Percentiles rank a stretch among this genome's conserved stretches.
These are phyloP conservation scores for Pseudognaphalium luteoalbum DNA, from an alignment of 129 eudicot genomes.

Conservation along the genomic window DNA sequence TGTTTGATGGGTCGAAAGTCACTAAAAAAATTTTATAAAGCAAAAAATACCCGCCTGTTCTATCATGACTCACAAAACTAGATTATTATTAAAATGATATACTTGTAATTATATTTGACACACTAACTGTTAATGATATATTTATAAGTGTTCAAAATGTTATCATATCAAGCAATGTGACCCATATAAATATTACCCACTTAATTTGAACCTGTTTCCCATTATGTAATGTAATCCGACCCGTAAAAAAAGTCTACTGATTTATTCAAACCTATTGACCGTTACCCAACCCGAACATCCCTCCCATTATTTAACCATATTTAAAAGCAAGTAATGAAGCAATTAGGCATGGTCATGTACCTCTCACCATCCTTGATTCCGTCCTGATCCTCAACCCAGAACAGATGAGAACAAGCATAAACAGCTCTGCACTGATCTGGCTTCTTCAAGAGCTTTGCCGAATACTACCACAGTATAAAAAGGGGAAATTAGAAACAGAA, in stretches of 20 bases:
- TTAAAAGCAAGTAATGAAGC: constrained; percentile 5
- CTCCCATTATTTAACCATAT: not conserved
- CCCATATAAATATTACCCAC: not conserved
- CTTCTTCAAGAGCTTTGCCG: constrained; percentile 97
- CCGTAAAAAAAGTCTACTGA: not conserved
- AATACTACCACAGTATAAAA: constrained; percentile 51
- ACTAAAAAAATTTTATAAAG: not conserved
- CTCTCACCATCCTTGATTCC: constrained; percentile 92
- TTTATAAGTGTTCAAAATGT: not conserved
- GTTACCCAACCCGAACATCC: not conserved
- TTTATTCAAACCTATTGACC: not conserved
- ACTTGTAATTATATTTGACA: not conserved
- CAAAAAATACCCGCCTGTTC: not conserved
- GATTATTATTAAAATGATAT: too few relatives aligned
- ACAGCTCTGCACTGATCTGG: constrained; percentile 99
- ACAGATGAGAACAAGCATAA: constrained; percentile 94
- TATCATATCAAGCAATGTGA: not conserved
- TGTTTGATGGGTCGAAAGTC: too few relatives aligned
- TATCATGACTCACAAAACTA: not conserved
- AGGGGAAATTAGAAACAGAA: not conserved
- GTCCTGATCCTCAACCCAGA: constrained; percentile 93
- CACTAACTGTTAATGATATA: not conserved
- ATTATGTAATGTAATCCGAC: not conserved
- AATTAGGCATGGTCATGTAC: constrained; percentile 32
- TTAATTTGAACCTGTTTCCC: not conserved